Conservation (phyloP, 257 asterid species). For the Leonotis leonurus region DNA sequence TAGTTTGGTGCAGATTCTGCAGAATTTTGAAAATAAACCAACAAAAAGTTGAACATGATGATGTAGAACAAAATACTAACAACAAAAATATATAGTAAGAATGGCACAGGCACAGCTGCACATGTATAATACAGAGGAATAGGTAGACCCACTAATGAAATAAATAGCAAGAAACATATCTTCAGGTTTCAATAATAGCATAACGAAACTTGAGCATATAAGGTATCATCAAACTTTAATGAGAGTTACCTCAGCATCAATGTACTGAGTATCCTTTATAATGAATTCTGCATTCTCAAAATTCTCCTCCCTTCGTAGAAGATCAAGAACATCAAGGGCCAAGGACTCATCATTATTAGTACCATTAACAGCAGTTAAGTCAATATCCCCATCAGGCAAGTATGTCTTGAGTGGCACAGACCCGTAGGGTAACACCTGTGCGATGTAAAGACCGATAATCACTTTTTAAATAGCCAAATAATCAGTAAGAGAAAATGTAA, state of each 20-base stretch:
- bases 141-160: neutral
- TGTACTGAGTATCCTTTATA: slow-evolving; percentile 57
- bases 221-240: neutral
- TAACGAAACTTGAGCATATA: neutral
- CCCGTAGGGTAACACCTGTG: slow-evolving; percentile 74
- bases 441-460: neutral
- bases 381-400: slow-evolving; percentile 95
- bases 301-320: slow-evolving; percentile 53
- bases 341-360: slow-evolving; percentile 38
- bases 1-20: too few species aligned
- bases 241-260: slow-evolving; percentile 60
- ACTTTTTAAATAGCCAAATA: neutral
- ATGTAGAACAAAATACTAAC: too few species aligned
- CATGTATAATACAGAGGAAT: neutral
- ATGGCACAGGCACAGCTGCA: too few species aligned
- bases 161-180: neutral
- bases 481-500: neutral
- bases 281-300: slow-evolving; percentile 48
- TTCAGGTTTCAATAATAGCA: neutral
- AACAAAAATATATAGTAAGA: too few species aligned
- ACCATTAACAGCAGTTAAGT: slow-evolving; percentile 47
- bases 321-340: slow-evolving; percentile 45
- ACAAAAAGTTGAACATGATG: too few species aligned
- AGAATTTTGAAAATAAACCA: too few species aligned
- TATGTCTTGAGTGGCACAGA: slow-evolving; percentile 91